phyloP scores from a whole-genome alignment of 2,329 filamentous ascomycete genomes.

The Pseudogymnoascus sp. region DNA sequence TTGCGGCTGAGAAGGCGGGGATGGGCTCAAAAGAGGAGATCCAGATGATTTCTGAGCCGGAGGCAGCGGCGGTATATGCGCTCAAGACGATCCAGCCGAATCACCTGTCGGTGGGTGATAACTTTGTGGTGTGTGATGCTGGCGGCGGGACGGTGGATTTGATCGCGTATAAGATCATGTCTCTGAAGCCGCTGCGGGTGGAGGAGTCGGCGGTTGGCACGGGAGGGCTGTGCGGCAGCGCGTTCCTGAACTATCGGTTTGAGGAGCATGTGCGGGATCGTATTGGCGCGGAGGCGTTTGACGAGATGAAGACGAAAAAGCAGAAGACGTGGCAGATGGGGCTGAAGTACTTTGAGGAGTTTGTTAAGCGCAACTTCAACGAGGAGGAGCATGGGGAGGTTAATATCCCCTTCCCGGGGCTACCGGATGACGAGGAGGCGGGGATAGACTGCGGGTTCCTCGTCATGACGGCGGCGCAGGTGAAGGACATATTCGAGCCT shows the following conservation, averaged over 20 bases:
- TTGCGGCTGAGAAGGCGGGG: conserved; percentile 68
- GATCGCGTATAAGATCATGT: conserved; percentile 75
- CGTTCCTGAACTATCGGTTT: conserved; percentile 73
- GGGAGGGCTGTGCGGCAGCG: conserved; percentile 68
- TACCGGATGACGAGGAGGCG: conserved; percentile 67
- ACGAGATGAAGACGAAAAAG: conserved; percentile 70
- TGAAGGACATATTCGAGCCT: conserved; percentile 68
- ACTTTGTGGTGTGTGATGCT: conserved; percentile 50
- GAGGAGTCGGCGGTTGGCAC: conserved; percentile 75
- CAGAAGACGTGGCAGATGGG: conserved; percentile 73
- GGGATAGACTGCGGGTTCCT: conserved; percentile 70
- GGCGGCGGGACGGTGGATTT: conserved; percentile 59
- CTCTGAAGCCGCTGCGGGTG: conserved; percentile 60
- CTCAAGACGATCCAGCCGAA: conserved; percentile 72
- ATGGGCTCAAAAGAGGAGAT: conserved; percentile 65
- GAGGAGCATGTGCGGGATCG: conserved; percentile 65
- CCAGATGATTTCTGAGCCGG: conserved; percentile 73
- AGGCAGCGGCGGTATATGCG: conserved; percentile 72
- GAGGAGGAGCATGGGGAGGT: conserved; percentile 70
- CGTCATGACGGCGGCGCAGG: conserved; percentile 59
- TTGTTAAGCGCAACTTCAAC: conserved; percentile 77
- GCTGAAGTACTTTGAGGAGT: conserved; percentile 72
- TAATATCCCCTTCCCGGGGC: conserved; percentile 69
- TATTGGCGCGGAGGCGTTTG: conserved; percentile 58
- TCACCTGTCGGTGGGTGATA: conserved; percentile 58